Percentiles rank a stretch among this genome's conserved stretches.
Conservation (phyloP, 2,329 filamentous ascomycete genomes). For the Verticillium nubilum region DNA sequence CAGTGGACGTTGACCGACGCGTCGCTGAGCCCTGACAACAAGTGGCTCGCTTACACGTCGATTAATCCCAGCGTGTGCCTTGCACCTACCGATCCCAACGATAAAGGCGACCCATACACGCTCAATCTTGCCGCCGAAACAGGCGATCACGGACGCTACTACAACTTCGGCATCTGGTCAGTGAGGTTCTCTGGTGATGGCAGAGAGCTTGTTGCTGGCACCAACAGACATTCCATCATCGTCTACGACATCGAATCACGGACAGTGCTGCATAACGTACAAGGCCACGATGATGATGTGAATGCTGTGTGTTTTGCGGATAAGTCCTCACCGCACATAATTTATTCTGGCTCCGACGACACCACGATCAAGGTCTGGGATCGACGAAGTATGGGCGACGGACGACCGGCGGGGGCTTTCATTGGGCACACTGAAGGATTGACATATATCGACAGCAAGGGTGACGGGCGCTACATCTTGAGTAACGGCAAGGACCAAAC, state of each 20-base stretch:
- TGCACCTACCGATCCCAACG: constrained; percentile 78
- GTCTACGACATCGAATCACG: constrained; percentile 89
- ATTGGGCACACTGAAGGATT: constrained; percentile 62
- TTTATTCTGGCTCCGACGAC: constrained; percentile 95
- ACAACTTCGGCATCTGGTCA: constrained; percentile 71
- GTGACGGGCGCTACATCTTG: constrained; percentile 74
- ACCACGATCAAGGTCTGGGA: constrained; percentile 96
- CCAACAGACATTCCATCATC: constrained; percentile 70
- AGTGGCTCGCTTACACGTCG: constrained; percentile 85
- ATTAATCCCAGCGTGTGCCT: constrained; percentile 81
- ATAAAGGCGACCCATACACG: constrained; percentile 71
- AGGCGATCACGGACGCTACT: constrained; percentile 20
- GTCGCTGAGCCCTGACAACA: constrained; percentile 84
- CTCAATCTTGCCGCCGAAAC: constrained; percentile 55
- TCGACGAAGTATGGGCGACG: constrained; percentile 82
- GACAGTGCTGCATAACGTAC: constrained; percentile 66
- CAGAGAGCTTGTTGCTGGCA: constrained; percentile 84
- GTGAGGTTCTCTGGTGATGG: constrained; percentile 91
- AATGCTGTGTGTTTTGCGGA: constrained; percentile 97
- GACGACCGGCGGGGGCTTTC: constrained; percentile 62
- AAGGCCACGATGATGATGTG: constrained; percentile 80
- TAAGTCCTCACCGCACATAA: constrained; percentile 78
- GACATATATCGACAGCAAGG: constrained; percentile 66
- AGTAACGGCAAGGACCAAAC: constrained; percentile 95
- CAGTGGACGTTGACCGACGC: constrained; percentile 97